Conservation (phyloP, 108 stramenopile species). For the Hondaea fermentalgiana region DNA sequence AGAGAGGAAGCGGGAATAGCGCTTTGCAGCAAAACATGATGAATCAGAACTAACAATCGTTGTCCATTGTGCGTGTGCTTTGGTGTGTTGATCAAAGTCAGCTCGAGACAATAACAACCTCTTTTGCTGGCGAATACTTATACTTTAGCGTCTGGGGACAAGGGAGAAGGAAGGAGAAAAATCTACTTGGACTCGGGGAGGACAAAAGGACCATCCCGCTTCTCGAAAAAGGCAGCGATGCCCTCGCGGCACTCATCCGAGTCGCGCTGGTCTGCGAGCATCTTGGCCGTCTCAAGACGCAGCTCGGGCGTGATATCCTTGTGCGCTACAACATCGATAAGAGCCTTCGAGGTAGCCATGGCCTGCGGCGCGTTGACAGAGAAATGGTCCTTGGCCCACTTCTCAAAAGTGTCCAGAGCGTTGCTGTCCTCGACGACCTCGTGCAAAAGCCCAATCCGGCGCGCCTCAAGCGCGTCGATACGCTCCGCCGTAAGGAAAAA, state of each 20-base stretch:
- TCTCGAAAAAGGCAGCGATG: conserved; percentile 4
- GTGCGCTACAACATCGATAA: not conserved
- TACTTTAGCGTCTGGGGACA: no score
- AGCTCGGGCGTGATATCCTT: not conserved
- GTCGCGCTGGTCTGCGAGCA: conserved; percentile 18
- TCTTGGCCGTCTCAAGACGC: not conserved
- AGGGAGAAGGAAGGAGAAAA: no score
- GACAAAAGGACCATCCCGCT: not conserved
- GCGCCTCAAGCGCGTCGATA: conserved; percentile 1
- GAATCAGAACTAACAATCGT: no score
- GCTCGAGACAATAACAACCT: no score
- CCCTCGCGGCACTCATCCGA: conserved; percentile 9
- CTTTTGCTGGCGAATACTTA: no score
- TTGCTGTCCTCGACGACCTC: conserved; percentile 2
- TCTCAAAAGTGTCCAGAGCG: not conserved
- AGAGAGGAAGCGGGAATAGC: no score
- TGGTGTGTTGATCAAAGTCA: no score
- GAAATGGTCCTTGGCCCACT: not conserved
- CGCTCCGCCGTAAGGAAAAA: conserved; percentile 9
- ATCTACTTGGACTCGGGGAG: not conserved
- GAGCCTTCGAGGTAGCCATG: conserved; percentile 7
- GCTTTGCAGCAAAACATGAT: no score
- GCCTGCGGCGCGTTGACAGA: not conserved
- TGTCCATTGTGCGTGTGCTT: no score
- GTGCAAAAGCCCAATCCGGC: conserved; percentile 3